A percentile compares a stretch with the other conserved stretches of the same genome.
Conservation (phyloP, 331 rosid species). For the Cydonia oblonga region DNA sequence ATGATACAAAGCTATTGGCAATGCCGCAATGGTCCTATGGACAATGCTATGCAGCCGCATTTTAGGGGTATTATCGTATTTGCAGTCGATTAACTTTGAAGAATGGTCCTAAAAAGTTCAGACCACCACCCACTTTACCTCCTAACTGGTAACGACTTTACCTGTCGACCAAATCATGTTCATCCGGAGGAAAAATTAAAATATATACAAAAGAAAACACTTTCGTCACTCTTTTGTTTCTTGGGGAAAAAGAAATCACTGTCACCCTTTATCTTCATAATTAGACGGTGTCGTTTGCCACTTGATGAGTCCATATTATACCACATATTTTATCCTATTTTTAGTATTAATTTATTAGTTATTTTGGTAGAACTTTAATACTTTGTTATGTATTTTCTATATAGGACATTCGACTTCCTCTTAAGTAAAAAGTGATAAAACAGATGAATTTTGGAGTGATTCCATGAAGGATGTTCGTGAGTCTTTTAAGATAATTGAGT, state of each 20-base stretch:
- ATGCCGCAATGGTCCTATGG: neutral
- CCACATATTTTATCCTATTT: too few relatives aligned
- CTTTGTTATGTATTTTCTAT: too few relatives aligned
- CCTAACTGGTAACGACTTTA: conserved; percentile 53
- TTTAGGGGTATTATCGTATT: conserved; percentile 15
- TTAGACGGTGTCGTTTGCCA: neutral
- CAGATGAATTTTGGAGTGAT: too few relatives aligned
- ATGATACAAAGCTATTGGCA: neutral
- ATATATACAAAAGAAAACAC: neutral
- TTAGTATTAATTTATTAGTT: too few relatives aligned
- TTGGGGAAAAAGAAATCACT: neutral
- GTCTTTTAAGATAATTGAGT: too few relatives aligned
- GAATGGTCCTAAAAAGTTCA: conserved; percentile 19
- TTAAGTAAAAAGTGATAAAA: too few relatives aligned
- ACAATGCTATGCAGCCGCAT: neutral
- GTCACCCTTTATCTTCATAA: neutral
- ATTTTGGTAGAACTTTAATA: too few relatives aligned
- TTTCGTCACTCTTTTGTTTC: neutral
- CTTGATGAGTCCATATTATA: too few relatives aligned
- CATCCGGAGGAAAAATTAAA: neutral
- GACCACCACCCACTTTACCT: conserved; percentile 17
- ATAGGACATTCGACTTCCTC: too few relatives aligned
- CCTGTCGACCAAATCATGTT: conserved; percentile 35
- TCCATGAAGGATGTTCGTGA: too few relatives aligned
- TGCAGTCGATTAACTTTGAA: neutral